Conservation (phyloP, 129 eudicot genomes). For the Chrysanthemum seticuspe region DNA sequence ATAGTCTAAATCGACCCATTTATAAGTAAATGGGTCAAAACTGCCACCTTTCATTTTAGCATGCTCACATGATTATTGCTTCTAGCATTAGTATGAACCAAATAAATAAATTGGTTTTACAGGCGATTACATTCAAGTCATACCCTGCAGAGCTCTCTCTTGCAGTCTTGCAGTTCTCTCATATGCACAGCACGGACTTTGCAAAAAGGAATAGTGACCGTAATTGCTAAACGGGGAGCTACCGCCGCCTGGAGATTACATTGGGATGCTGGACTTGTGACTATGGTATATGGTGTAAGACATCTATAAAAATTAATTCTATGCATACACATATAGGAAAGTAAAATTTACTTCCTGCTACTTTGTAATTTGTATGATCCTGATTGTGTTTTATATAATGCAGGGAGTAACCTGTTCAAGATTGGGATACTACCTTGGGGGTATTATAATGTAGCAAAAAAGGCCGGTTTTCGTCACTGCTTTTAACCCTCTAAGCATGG, state of each 20-base stretch:
- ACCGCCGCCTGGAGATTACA: slow-evolving; percentile 31
- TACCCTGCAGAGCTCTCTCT: slow-evolving; percentile 56
- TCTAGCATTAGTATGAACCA: too few species aligned
- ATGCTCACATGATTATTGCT: too few species aligned
- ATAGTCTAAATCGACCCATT: too few species aligned
- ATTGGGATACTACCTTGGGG: too few species aligned
- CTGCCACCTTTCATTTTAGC: too few species aligned
- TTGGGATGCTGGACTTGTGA: slow-evolving; percentile 43
- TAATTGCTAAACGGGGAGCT: slow-evolving; percentile 39
- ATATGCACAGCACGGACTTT: slow-evolving; percentile 42
- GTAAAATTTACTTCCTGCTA: too few species aligned
- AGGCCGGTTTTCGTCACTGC: too few species aligned
- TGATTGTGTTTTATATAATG: too few species aligned
- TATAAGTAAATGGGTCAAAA: too few species aligned
- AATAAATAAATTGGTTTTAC: not conserved
- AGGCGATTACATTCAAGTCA: slow-evolving; percentile 46
- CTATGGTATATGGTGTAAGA: slow-evolving; percentile 53
- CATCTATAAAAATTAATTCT: not conserved
- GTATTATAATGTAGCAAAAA: not conserved
- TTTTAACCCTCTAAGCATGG: not conserved
- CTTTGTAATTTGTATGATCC: too few species aligned
- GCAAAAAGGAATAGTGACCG: slow-evolving; percentile 40
- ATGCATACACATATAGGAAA: too few species aligned
- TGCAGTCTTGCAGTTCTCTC: slow-evolving; percentile 37
- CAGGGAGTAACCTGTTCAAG: too few species aligned